Conservation (phyloP, 352 stramenopile species). For the Pythium aquatile region DNA sequence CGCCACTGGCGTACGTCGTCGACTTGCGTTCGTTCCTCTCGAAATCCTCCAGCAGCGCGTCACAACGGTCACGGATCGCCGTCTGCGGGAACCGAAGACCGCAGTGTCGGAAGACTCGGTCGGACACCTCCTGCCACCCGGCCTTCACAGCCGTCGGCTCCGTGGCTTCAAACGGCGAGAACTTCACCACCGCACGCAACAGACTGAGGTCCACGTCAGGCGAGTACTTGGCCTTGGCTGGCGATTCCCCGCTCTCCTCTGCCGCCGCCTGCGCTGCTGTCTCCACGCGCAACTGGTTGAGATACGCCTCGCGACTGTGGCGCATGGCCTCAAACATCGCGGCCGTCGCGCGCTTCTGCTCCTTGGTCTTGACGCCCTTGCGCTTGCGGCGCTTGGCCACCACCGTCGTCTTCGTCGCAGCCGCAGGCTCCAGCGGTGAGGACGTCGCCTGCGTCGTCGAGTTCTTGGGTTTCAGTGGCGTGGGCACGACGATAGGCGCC, state of each 20-base stretch:
- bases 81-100: slow-evolving; percentile 17
- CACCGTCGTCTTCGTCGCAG: slow-evolving; percentile 9
- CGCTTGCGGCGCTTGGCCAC: slow-evolving; percentile 21
- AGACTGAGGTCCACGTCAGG: slow-evolving; percentile 13
- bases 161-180: slow-evolving; percentile 13
- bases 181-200: slow-evolving; percentile 15
- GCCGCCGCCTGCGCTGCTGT: slow-evolving; percentile 8
- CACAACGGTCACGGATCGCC: slow-evolving; percentile 14
- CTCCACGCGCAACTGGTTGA: slow-evolving; percentile 23
- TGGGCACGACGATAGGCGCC: neutral
- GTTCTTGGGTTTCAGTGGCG: neutral
- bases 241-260: neutral
- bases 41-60: slow-evolving; percentile 22
- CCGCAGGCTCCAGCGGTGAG: neutral
- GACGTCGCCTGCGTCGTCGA: neutral
- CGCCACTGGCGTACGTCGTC: slow-evolving; percentile 17
- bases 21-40: slow-evolving; percentile 15
- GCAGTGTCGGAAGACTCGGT: slow-evolving; percentile 14
- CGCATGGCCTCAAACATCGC: slow-evolving; percentile 18
- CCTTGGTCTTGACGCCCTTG: slow-evolving; percentile 25
- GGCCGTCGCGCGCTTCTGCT: slow-evolving; percentile 14
- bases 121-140: slow-evolving; percentile 10
- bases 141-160: neutral
- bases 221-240: neutral
- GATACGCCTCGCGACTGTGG: slow-evolving; percentile 19